Evolutionary conservation across 768 basidiomycete genomes (phyloP).

Genomic region (Russula abietina): DNA sequence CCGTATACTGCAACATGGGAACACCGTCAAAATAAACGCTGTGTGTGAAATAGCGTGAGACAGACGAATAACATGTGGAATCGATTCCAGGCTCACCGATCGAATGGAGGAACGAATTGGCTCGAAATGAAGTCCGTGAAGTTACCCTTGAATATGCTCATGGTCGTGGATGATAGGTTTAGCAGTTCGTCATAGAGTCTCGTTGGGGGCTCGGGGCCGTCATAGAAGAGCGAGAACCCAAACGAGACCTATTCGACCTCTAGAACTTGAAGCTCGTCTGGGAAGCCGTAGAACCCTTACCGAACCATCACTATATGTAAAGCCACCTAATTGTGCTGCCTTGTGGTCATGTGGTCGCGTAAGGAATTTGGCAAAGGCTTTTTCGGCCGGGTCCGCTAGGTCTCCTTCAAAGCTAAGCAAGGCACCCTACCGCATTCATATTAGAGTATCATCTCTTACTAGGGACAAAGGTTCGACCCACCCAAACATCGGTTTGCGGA

Average conservation of each 20-base stretch:
- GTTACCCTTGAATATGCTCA: conserved; percentile 34
- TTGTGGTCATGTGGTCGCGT: not conserved
- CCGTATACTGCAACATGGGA: conserved; percentile 3
- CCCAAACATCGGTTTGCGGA: conserved; percentile 18
- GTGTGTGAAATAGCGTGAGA: conserved; percentile 16
- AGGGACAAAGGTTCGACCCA: not conserved
- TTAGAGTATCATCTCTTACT: not conserved
- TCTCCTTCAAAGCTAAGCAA: conserved; percentile 3
- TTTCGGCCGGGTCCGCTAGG: not conserved
- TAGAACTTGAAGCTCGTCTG: conserved; percentile 27
- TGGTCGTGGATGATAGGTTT: conserved; percentile 33
- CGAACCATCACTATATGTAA: conserved; percentile 1
- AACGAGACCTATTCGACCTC: not conserved
- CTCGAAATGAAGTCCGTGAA: conserved; percentile 35
- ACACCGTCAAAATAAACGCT: conserved; percentile 3
- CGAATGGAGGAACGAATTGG: conserved; percentile 28
- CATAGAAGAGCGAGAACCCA: conserved; percentile 42
- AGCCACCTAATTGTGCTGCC: conserved; percentile 3
- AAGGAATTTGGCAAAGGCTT: conserved; percentile 3
- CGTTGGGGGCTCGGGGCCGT: conserved; percentile 41
- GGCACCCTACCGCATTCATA: not conserved
- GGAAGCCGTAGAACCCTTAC: conserved; percentile 34
- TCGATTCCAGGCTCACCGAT: conserved; percentile 8
- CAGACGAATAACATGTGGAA: not conserved
- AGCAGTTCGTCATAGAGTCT: conserved; percentile 46